These are phyloP conservation scores for Fremontodendron californicum DNA, from an alignment of 345 rosid species.

Conservation along the genomic window DNA sequence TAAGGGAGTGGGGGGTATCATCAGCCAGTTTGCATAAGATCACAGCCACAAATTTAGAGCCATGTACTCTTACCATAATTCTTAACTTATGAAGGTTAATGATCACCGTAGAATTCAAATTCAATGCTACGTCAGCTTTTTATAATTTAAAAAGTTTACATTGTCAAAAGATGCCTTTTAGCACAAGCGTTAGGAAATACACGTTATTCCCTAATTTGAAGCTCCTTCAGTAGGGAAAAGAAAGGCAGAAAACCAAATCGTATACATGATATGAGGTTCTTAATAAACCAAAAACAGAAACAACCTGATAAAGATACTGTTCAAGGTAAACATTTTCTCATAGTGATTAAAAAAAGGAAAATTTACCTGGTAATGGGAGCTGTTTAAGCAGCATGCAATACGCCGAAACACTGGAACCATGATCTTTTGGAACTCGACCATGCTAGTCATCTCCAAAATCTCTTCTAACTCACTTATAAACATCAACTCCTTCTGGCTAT, in stretches of 20 bases:
- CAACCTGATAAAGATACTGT: neutral
- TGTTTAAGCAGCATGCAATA: conserved; percentile 60
- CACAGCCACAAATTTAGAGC: neutral
- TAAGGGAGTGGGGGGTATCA: neutral
- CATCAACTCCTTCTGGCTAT: conserved; percentile 85
- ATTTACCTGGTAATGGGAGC: conserved; percentile 74
- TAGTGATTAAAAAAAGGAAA: neutral
- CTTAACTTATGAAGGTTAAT: neutral
- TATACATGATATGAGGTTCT: neutral
- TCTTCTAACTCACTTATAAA: conserved; percentile 81
- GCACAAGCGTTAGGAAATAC: neutral
- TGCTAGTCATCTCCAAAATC: conserved; percentile 59
- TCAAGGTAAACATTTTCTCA: neutral
- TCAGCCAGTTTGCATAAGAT: neutral
- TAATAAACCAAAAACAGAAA: neutral
- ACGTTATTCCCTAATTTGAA: neutral
- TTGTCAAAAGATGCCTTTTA: neutral
- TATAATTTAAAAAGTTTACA: neutral
- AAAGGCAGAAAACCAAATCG: neutral
- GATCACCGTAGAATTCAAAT: neutral
- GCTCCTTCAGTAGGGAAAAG: neutral
- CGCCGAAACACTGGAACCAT: conserved; percentile 64
- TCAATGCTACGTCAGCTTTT: neutral
- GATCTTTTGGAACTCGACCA: conserved; percentile 58
- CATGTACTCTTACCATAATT: neutral